Base-by-base conservation (phyloP, 2,329 filamentous ascomycete species). In the Clarireedia monteithiana region DNA sequence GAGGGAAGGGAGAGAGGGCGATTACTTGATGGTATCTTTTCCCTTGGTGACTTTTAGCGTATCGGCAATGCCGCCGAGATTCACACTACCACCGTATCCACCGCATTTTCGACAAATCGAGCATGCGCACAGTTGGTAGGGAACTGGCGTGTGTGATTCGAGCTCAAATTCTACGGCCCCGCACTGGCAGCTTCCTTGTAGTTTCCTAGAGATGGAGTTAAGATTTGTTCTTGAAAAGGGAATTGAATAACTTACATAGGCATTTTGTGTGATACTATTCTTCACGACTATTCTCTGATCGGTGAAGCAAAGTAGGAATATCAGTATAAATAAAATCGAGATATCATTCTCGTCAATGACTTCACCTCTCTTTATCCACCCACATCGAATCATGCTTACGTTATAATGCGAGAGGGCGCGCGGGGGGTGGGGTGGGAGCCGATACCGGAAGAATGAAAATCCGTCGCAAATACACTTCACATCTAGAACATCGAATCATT, bases 121-220 rank as follows among this genome's bases (percentile, higher is more conserved):
- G 62, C 75, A 77, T 38, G 73, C 73, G 55, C 75, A 77, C 30
- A 77, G 67, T 61, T 77, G 74, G 57, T 76, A 77, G 0, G 75
- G 75, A 0, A 75, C 73, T 0, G 75, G 75, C 0, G 74, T 77
- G 36, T 73, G 67, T 2, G 73, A 76, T 52, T 75, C 62, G 6
- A 77, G 65, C 4, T 67, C 69, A 60, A 77, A 77, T 65, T 75
- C 69, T n/a, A 77, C 66, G 39, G 67, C 66, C 51, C 75, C 75
- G 60, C 74, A 77, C 62, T 77, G 75, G 66, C 74, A 77, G 63
- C 73, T 76, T 62, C 75, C 75, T 58, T 75, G 65, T 6, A 77
- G 72, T 62, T 71, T 71, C 70, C 74, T 77, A 30, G 24, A 26
- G 20, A 42, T 36, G 10, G 17, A 9, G n/a, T 2, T 17, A 4